Evolutionary conservation across 1,284 basidiomycete genomes (phyloP), one percentile per base, ranked within the genome.

Genomic region (Lentinus polychrous): DNA sequence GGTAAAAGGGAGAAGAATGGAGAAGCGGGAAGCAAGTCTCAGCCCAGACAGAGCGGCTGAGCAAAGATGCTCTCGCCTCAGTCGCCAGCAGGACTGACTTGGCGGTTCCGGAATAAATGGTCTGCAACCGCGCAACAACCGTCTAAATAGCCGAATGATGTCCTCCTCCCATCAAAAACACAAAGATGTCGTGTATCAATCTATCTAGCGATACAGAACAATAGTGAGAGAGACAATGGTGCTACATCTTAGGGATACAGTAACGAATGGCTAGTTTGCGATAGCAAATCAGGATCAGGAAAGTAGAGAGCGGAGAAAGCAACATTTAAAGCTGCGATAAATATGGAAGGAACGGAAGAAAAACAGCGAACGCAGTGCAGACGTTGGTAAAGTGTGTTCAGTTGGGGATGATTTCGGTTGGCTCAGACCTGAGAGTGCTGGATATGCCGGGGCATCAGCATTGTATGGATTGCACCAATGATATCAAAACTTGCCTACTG

Each of bases 81-180:
- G 20, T 23, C 39, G 39, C 39, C 39, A 40, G 39, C 39, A 40
- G 39, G 3, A 40, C 39, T 27, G 39, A 40, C 20, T 40, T 40
- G 39, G 39, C 39, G 39, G 39, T 22, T 40, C 35, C 39, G 39
- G 39, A 40, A 40, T 40, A 40, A 38, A 40, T 22, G 22, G 17
- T 15, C 39, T 22, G 22, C 17, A 20, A 22, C 12, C 12, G 17
- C n/a, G 22, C 39, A n/a, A 37, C 18, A n/a, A n/a, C 35, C 14
- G 14, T 18, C 14, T 37, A 15, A n/a, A n/a, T 41, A 20, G 22
- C 39, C 39, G 23, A 41, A 41, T 41, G 39, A 22, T 24, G 6
- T 4, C 20, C n/a, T 15, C 22, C 23, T 41, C 23, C 17, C 36
- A 37, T 20, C n/a, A 37, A 37, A 37, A 15, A 37, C 36, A 37